Evolutionary conservation across 164 flowering plant genomes (phyloP), one percentile per base, ranked within the genome.

Genomic region (Macadamia integrifolia): DNA sequence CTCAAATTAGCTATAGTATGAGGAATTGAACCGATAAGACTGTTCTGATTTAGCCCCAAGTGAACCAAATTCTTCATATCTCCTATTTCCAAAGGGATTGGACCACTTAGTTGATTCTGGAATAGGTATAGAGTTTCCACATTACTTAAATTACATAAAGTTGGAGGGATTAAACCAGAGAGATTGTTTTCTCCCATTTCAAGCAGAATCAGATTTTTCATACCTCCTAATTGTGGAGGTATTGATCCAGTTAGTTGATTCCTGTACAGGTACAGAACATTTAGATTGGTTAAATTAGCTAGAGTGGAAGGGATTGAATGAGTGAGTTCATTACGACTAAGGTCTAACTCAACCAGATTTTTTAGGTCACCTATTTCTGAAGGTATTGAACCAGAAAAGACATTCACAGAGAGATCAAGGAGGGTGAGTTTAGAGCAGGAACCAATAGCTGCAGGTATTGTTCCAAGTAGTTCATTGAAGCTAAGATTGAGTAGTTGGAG

Each of bases 321-420:
- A 14, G 2, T 11, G 31, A 80, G 29, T 1, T 55, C 10, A 65
- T 77, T 80, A 3, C 35, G 59, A 57, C 80, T 74, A 46, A 80
- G 18, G 14, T 73, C 70, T 67, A 79, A 58, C 58, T 17, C 35
- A 32, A 53, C 0, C 57, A 79, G 31, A 14, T 59, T 58, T 2
- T 59, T 57, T 31, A 69, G 62, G 13, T 60, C 8, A 0, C 73
- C 75, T 3, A 76, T 42, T 29, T 56, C 31, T 8, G 7, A 2
- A 3, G 78, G 76, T 1, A 79, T 69, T 7, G 43, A 1, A 9
- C 75, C 81, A 1, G 60, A 43, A 5, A 70, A 9, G 28, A 2
- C 23, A 42, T 70, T 70, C 48, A 31, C 23, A 0, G 43, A 65
- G 9, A 62, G 48, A 52, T 62, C 56, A 15, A 70, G 60, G 5